Evolutionary conservation across 345 rosid species (phyloP).

Genomic region (Eutrema heterophyllum): DNA sequence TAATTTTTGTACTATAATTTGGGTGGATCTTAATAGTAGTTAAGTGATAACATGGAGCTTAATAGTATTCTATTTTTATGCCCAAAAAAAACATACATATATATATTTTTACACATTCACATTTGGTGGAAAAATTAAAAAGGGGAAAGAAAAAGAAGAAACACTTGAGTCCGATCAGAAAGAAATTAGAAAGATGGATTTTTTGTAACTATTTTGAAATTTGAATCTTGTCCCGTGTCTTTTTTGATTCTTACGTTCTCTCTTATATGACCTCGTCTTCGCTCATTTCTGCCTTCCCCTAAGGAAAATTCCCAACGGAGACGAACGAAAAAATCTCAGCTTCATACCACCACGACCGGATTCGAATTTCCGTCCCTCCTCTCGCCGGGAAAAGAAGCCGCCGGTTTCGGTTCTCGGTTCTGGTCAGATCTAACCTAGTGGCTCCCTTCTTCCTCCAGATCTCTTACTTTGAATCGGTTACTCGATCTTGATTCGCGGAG

Average conservation of each 20-base stretch:
- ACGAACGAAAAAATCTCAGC: conserved; percentile 3
- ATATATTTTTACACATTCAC: background rate
- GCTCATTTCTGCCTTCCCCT: background rate
- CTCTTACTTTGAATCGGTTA: conserved; percentile 7
- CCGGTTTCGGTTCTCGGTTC: conserved; percentile 4
- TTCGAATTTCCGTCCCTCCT: conserved; percentile 13
- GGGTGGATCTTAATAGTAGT: background rate
- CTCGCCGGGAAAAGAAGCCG: conserved; percentile 2
- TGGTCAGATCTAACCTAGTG: conserved; percentile 23
- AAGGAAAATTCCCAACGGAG: background rate
- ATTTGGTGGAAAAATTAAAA: background rate
- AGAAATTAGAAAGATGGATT: background rate
- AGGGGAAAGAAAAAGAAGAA: background rate
- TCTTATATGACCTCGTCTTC: conserved; percentile 24
- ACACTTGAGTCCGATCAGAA: conserved; percentile 12
- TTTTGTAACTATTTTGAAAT: conserved; percentile 15
- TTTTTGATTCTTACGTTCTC: conserved; percentile 14
- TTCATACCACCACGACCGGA: conserved; percentile 4
- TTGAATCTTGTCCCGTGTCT: conserved; percentile 23
- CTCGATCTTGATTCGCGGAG: conserved; percentile 7
- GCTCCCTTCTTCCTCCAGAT: conserved; percentile 23
- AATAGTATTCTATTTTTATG: background rate
- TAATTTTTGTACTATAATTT: background rate
- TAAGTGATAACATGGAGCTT: background rate
- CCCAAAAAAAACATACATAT: background rate